Conservation (phyloP, 805 yeast species). For the Kuraishia borneana region DNA sequence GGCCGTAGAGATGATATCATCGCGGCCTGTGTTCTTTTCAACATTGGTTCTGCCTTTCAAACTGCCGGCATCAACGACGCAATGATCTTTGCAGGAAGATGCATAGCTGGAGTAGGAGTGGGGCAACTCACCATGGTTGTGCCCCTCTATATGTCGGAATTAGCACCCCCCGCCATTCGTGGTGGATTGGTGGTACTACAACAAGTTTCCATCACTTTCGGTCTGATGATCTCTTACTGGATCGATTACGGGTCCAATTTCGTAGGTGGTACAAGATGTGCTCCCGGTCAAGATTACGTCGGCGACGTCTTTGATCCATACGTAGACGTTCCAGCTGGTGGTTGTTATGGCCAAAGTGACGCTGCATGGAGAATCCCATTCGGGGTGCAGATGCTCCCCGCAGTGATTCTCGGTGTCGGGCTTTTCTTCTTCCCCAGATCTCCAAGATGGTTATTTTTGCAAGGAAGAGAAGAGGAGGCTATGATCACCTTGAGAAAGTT, state of each 20-base stretch:
- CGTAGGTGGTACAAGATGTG: conserved; percentile 31
- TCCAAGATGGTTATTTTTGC: conserved; percentile 36
- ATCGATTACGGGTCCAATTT: conserved; percentile 51
- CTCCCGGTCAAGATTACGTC: conserved; percentile 7
- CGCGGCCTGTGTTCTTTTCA: conserved; percentile 43
- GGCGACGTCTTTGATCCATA: conserved; percentile 13
- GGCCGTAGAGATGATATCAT: conserved; percentile 51
- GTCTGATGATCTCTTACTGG: conserved; percentile 51
- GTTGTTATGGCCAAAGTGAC: conserved; percentile 11
- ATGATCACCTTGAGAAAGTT: conserved; percentile 26
- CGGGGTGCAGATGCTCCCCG: conserved; percentile 37
- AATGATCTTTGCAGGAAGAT: conserved; percentile 48
- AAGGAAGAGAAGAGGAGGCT: conserved; percentile 31
- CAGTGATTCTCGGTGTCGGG: conserved; percentile 26
- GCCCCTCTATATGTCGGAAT: conserved; percentile 66
- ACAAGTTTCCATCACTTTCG: conserved; percentile 58
- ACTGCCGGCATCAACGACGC: conserved; percentile 30
- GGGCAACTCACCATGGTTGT: conserved; percentile 66
- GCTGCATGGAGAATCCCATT: conserved; percentile 30
- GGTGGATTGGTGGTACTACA: conserved; percentile 52
- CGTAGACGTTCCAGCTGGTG: conserved; percentile 15
- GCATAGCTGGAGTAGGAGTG: conserved; percentile 57
- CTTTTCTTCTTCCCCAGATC: conserved; percentile 36
- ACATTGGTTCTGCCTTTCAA: conserved; percentile 49
- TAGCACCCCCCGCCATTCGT: conserved; percentile 53